These are phyloP conservation scores for Arthrocladium fulminans DNA, from an alignment of 2,329 filamentous ascomycete species.

Conservation along the genomic window DNA sequence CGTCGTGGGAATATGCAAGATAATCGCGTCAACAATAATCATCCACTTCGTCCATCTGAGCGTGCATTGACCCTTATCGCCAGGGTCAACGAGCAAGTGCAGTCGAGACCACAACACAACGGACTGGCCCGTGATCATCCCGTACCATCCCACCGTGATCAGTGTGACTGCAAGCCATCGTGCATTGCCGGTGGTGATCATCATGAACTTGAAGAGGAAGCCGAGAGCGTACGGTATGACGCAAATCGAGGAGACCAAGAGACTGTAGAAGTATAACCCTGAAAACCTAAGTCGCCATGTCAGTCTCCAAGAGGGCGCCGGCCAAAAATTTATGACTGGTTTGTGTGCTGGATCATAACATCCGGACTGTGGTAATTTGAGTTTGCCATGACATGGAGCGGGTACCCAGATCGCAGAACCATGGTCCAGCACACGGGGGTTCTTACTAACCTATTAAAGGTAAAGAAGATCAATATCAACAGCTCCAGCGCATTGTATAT, in stretches of 20 bases:
- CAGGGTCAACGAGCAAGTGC: slow-evolving; percentile 33
- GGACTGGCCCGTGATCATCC: slow-evolving; percentile 42
- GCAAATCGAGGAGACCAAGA: slow-evolving; percentile 37
- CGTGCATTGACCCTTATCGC: slow-evolving; percentile 28
- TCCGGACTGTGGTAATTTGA: too few relatives aligned
- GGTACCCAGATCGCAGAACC: too few relatives aligned
- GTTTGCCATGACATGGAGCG: too few relatives aligned
- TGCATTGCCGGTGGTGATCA: slow-evolving; percentile 25
- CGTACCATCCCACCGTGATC: slow-evolving; percentile 39
- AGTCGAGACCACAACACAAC: slow-evolving; percentile 44
- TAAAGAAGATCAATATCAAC: slow-evolving; percentile 40
- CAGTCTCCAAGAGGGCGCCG: too few relatives aligned
- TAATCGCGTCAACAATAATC: slow-evolving; percentile 38
- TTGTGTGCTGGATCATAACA: too few relatives aligned
- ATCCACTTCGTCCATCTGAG: slow-evolving; percentile 37
- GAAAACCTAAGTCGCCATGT: too few relatives aligned
- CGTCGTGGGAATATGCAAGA: slow-evolving; percentile 39
- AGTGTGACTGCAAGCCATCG: slow-evolving; percentile 34
- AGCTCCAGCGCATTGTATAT: slow-evolving; percentile 45
- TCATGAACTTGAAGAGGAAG: slow-evolving; percentile 41
- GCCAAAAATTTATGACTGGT: too few relatives aligned
- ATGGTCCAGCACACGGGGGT: too few relatives aligned
- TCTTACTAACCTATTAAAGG: slow-evolving; percentile 40
- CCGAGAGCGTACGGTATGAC: slow-evolving; percentile 39
- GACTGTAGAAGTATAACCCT: slow-evolving; percentile 44